Percentiles rank a stretch among this genome's conserved stretches.
These are phyloP conservation scores for Cucurbita argyrosperma DNA, from an alignment of 306 rosid genomes.

Conservation along the genomic window DNA sequence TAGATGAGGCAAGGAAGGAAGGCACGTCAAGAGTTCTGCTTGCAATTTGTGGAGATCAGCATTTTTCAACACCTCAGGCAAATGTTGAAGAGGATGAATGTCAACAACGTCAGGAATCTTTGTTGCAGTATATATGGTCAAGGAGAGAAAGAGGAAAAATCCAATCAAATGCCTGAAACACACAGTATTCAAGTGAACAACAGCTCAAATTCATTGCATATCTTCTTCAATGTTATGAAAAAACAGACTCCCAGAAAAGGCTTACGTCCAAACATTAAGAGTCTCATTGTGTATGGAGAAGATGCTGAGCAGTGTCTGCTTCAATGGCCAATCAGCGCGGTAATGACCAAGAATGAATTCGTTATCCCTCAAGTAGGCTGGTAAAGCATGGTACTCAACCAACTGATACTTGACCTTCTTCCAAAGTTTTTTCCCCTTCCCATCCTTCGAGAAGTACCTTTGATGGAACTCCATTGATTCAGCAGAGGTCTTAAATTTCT, in stretches of 20 bases:
- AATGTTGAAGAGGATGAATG: constrained; percentile 50
- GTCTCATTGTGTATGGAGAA: constrained; percentile 90
- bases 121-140: constrained; percentile 83
- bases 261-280: constrained; percentile 98
- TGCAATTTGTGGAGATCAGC: constrained; percentile 66
- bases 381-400: constrained; percentile 77
- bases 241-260: not conserved
- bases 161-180: constrained; percentile 87
- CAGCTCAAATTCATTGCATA: too few relatives aligned
- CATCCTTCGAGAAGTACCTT: constrained; percentile 19
- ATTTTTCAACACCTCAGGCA: constrained; percentile 54
- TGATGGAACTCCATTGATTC: constrained; percentile 22
- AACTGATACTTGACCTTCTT: constrained; percentile 87
- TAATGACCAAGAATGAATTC: constrained; percentile 73
- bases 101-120: constrained; percentile 69
- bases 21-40: constrained; percentile 54
- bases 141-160: constrained; percentile 75
- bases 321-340: constrained; percentile 84
- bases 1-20: constrained; percentile 58
- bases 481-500: constrained; percentile 9
- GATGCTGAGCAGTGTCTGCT: constrained; percentile 68
- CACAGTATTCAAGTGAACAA: not conserved
- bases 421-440: constrained; percentile 69
- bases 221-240: not conserved
- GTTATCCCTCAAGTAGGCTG: constrained; percentile 73